Base-by-base conservation (phyloP, 2,329 filamentous ascomycete genomes). In the Colletotrichum musae region DNA sequence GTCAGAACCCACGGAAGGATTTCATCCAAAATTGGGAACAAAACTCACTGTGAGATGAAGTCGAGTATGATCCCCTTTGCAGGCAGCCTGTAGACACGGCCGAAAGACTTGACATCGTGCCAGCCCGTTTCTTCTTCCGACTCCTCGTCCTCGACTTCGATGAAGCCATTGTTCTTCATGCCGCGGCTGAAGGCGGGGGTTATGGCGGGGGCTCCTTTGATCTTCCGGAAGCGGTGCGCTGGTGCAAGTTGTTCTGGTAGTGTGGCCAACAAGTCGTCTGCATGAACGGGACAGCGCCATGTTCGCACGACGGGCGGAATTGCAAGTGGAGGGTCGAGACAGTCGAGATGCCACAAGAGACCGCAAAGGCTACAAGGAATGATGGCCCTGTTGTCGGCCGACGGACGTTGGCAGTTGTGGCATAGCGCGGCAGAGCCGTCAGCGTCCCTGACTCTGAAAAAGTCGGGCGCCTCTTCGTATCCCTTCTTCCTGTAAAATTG, bases 261-360 rank as follows among this genome's bases (percentile, higher is more conserved):
- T 54, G 87, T 82, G 36, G 82, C 82, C 66, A 97, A 85, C 65
- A 95, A 87, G 71, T 95, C 91, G 61, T 96, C 93, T 50, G 92
- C 86, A 78, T 99, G 96, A 72, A 93, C 90, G 58, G 95, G 95
- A 77, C 96, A 99, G 80, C 91, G 92, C 94, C 94, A 99, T 64
- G 91, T 92, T 75, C 91, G 90, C 59, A 92, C 85, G 58, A 90
- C 87, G 12, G 95, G 95, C 47, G 94, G 93, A 64, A 93, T 90
- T 41, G 94, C 90, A 76, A 95, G 83, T 41, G 95, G 95, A 32
- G 94, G 93, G 77, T 97, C 91, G 16, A 97, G 84, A 80, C 96
- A 99, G 80, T 98, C 95, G 59, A 97, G 85, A 82, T 99, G 96
- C 93, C 95, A 99, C 76, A 91, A 88, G 41, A 94, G 87, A 13